phyloP scores from a whole-genome alignment of 495 filamentous ascomycete species.

The Aspergillus baeticus region DNA sequence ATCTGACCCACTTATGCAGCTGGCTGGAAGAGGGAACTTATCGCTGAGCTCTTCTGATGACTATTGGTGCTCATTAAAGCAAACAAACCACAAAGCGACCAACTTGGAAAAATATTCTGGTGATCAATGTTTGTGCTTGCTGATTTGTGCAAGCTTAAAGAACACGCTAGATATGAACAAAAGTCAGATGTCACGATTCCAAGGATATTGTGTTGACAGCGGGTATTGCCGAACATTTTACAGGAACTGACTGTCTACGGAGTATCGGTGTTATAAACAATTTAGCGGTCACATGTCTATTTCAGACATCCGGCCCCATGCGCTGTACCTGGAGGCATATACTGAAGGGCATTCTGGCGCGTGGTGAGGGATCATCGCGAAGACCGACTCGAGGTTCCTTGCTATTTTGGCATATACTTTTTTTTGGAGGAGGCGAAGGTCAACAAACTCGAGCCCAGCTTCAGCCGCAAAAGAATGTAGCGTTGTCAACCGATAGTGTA shows the following conservation, averaged over 20 bases:
- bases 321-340: too few species aligned
- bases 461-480: background rate
- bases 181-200: too few species aligned
- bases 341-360: too few species aligned
- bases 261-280: too few species aligned
- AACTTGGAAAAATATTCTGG: background rate
- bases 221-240: conserved; percentile 3
- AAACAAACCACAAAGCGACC: conserved; percentile 8
- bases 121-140: too few species aligned
- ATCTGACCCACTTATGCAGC: conserved; percentile 8
- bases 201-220: background rate
- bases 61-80: background rate
- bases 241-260: background rate
- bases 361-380: background rate
- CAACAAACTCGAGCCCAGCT: background rate
- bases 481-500: background rate
- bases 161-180: too few species aligned
- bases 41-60: background rate
- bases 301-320: background rate
- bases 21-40: conserved; percentile 3
- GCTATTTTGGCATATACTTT: too few species aligned
- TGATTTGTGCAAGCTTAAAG: too few species aligned
- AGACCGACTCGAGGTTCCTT: too few species aligned
- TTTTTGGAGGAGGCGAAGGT: too few species aligned
- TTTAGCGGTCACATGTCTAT: background rate